phyloP scores from a whole-genome alignment of 192 early-diverging fungal genomes.

The Linnemannia hyalina region DNA sequence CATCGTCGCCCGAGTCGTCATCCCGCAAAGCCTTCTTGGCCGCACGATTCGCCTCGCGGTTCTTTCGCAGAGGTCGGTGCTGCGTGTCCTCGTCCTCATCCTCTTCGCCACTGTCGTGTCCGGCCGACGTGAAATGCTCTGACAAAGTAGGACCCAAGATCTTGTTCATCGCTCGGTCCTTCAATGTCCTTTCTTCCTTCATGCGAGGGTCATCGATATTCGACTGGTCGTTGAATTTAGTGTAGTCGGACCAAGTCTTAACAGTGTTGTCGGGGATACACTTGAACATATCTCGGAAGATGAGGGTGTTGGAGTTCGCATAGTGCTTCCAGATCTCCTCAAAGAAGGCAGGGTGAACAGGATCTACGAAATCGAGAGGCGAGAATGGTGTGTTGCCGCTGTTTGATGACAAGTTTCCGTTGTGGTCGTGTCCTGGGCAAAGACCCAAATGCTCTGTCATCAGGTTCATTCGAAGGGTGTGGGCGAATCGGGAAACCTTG shows the following conservation, averaged over 20 bases:
- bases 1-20: slow-evolving; percentile 30
- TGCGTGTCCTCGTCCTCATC: slow-evolving; percentile 9
- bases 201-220: slow-evolving; percentile 51
- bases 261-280: slow-evolving; percentile 87
- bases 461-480: slow-evolving; percentile 77
- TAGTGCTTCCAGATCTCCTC: slow-evolving; percentile 70
- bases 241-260: slow-evolving; percentile 69
- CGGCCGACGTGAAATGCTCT: slow-evolving; percentile 27
- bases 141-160: slow-evolving; percentile 42
- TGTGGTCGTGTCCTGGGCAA: slow-evolving; percentile 28
- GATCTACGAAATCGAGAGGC: slow-evolving; percentile 70
- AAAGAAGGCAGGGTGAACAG: slow-evolving; percentile 73
- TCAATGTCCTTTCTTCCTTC: slow-evolving; percentile 45
- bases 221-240: slow-evolving; percentile 49
- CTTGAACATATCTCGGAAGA: slow-evolving; percentile 80
- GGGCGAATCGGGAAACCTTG: slow-evolving; percentile 78
- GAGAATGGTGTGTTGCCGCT: slow-evolving; percentile 24
- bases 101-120: slow-evolving; percentile 29
- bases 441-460: slow-evolving; percentile 86
- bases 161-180: slow-evolving; percentile 48
- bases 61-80: neutral
- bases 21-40: slow-evolving; percentile 13
- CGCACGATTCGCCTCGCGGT: neutral
- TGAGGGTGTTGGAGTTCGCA: slow-evolving; percentile 71
- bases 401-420: neutral